Base-by-base conservation (phyloP, 495 filamentous ascomycete species). In the Saxispiralis lemnorum region DNA sequence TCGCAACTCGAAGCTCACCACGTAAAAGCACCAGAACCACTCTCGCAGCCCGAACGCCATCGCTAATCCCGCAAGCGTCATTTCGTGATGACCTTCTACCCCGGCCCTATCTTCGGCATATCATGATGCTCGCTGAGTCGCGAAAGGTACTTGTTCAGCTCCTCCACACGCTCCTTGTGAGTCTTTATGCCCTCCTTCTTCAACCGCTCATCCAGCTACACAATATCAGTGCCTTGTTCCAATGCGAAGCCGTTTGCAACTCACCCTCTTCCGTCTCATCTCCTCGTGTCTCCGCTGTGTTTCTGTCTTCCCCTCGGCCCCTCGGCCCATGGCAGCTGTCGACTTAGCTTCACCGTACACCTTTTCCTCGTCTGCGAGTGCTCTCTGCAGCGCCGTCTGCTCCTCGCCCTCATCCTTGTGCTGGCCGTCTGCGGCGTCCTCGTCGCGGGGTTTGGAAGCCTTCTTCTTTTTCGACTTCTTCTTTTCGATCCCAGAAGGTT, bases 41-140 rank as follows among this genome's bases (percentile, higher is more conserved):
- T 5, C 24, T 9, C 24, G 24, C 9, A 28, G 24, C 24, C 24
- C 4, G 24, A 28, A 28, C 24, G 24, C 9, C 24, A 9, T 28
- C 24, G 24, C 24, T 28, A 28, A 28, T 28, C 24, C 9, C 24
- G 9, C 24, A 9, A n/a, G n/a, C n/a, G n/a, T n/a, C n/a, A n/a
- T n/a, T 28, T 28, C 24, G 5, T 9, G 9, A 28, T 28, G 5
- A 28, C 24, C 9, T 28, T 16, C 46, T 53, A 53, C 6, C 50
- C 50, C 38, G 50, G 50, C 16, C 50, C 50, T 14, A 53, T 53
- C 14, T 36, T 38, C 36, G 50, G 50, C 88, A 97, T 97, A 57
- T 97, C 89, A 57, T 97, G 89, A 61, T 97, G 89, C 63, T 97
- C 89, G 62, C 83, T 93, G 56, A 97, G 63, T 47, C 77, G 77